These are phyloP conservation scores for Lactifluus hygrophoroides DNA, from an alignment of 768 basidiomycete genomes.

Conservation along the genomic window DNA sequence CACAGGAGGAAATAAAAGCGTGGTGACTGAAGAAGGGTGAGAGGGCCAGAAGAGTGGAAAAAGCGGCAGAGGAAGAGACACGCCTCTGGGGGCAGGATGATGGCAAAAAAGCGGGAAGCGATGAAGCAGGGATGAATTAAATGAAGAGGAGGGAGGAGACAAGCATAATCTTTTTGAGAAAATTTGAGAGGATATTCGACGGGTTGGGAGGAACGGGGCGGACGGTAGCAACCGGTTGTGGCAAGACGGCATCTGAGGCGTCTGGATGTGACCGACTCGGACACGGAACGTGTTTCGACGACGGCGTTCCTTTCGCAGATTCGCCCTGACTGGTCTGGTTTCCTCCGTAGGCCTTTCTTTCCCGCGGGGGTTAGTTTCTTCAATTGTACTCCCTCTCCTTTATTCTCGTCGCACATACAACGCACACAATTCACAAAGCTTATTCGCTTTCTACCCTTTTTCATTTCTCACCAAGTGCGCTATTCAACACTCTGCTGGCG, in stretches of 20 bases:
- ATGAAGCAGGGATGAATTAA: slow-evolving; percentile 21
- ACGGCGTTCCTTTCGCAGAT: slow-evolving; percentile 35
- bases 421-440: no score
- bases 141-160: slow-evolving; percentile 22
- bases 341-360: not conserved
- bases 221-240: slow-evolving; percentile 44
- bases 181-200: slow-evolving; percentile 36
- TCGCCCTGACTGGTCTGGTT: slow-evolving; percentile 20
- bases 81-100: slow-evolving; percentile 14
- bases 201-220: slow-evolving; percentile 42
- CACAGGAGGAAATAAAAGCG: slow-evolving; percentile 15
- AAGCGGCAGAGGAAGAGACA: slow-evolving; percentile 6
- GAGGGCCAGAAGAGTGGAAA: slow-evolving; percentile 2
- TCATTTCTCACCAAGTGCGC: not conserved
- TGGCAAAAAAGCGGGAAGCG: slow-evolving; percentile 7
- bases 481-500: not conserved
- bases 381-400: not conserved
- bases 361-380: not conserved
- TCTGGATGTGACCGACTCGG: slow-evolving; percentile 58
- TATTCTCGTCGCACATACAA: no score
- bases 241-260: slow-evolving; percentile 41
- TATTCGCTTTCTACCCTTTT: not conserved
- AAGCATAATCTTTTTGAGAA: slow-evolving; percentile 30
- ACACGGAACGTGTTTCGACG: slow-evolving; percentile 76
- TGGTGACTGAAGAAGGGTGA: slow-evolving; percentile 14